Conservation (phyloP, 192 early-diverging fungal genomes). For the Backusella mclennaniae region DNA sequence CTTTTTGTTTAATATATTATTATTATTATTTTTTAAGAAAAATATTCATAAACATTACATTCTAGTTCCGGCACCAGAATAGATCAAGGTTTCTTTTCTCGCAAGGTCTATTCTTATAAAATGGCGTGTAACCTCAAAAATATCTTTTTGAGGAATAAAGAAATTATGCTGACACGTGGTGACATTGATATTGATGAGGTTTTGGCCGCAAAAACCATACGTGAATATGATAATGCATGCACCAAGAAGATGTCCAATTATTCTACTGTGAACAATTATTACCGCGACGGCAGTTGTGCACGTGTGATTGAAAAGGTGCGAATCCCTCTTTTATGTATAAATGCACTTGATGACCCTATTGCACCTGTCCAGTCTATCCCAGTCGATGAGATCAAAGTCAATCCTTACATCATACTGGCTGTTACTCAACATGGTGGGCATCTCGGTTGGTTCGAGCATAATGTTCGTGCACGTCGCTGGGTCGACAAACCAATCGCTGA, state of each 20-base stretch:
- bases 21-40: too few relatives aligned
- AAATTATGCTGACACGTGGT: conserved; percentile 44
- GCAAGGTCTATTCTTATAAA: conserved; percentile 43
- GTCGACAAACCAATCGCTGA: conserved; percentile 64
- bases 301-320: conserved; percentile 62
- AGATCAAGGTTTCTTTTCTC: conserved; percentile 45
- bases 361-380: conserved; percentile 67
- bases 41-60: neutral
- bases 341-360: conserved; percentile 92
- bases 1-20: neutral
- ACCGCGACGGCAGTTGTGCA: conserved; percentile 59
- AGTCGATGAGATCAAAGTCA: conserved; percentile 63
- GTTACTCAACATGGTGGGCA: conserved; percentile 82
- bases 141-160: conserved; percentile 37
- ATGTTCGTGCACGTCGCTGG: conserved; percentile 53
- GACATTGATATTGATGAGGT: conserved; percentile 54
- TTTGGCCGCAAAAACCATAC: conserved; percentile 53
- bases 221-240: conserved; percentile 82
- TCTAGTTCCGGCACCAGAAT: conserved; percentile 23
- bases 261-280: conserved; percentile 82
- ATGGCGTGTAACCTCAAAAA: conserved; percentile 50
- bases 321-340: conserved; percentile 83
- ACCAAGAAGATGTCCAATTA: conserved; percentile 76
- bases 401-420: conserved; percentile 80
- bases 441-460: conserved; percentile 82